phyloP scores from a whole-genome alignment of 257 asterid genomes.

The Misopates orontium region DNA sequence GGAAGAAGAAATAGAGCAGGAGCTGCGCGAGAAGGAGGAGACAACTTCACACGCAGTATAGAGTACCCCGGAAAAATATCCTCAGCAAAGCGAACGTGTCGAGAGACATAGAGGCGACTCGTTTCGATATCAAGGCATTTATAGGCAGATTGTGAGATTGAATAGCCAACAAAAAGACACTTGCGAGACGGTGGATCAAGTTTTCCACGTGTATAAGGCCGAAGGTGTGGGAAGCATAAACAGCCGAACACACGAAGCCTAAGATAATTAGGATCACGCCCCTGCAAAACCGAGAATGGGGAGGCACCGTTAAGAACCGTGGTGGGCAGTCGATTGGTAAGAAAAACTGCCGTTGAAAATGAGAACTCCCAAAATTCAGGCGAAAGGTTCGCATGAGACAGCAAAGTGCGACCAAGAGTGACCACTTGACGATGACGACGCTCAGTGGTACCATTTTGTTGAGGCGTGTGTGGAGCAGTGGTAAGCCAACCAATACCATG shows the following conservation, averaged over 20 bases:
- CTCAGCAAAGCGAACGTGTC: no score
- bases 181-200: not conserved
- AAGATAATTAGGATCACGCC: not conserved
- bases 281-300: not conserved
- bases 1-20: no score
- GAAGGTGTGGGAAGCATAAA: not conserved
- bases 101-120: not conserved
- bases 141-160: not conserved
- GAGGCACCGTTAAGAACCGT: not conserved
- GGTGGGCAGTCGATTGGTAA: not conserved
- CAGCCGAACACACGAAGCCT: not conserved
- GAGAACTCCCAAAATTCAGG: not conserved
- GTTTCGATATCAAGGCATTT: not conserved
- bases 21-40: no score
- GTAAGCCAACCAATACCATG: conserved; percentile 1
- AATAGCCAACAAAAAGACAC: not conserved
- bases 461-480: not conserved
- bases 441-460: not conserved
- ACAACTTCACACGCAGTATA: no score
- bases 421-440: not conserved
- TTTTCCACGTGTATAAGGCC: not conserved
- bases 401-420: no score
- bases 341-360: not conserved
- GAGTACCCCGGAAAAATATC: no score
- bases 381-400: not conserved